phyloP scores from a whole-genome alignment of 2,329 filamentous ascomycete genomes.

The Venturia oleaginea region DNA sequence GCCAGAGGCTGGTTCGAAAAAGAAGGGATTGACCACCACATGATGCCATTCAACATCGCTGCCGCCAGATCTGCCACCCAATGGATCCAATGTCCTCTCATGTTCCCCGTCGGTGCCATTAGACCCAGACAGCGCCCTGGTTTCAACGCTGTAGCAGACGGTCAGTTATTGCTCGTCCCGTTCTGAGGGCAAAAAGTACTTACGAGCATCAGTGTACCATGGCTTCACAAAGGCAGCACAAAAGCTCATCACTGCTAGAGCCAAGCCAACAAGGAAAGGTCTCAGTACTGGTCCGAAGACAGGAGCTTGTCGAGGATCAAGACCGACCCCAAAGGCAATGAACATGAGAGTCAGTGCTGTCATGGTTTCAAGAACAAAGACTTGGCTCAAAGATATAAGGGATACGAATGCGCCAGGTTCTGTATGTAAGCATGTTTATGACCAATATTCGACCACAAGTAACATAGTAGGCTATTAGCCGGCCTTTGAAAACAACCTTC shows the following conservation, averaged over 20 bases:
- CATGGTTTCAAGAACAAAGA: slow-evolving; percentile 14
- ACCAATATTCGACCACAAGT: too few relatives aligned
- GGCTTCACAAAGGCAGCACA: too few relatives aligned
- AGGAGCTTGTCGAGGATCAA: slow-evolving; percentile 13
- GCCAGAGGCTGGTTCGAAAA: background rate
- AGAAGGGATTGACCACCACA: background rate
- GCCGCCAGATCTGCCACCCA: background rate
- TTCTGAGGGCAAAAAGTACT: too few relatives aligned
- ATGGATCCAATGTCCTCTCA: background rate
- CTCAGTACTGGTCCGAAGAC: slow-evolving; percentile 10
- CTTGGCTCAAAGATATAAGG: background rate
- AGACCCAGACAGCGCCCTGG: background rate
- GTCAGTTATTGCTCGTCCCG: too few relatives aligned
- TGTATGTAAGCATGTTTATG: too few relatives aligned
- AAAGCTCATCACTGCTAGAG: too few relatives aligned
- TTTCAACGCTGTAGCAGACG: too few relatives aligned
- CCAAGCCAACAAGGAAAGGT: slow-evolving; percentile 12
- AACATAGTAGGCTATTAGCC: too few relatives aligned
- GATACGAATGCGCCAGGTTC: too few relatives aligned
- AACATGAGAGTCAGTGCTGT: slow-evolving; percentile 10
- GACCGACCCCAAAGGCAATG: slow-evolving; percentile 15
- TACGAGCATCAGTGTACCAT: too few relatives aligned
- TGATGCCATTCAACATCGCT: background rate
- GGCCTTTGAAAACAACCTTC: too few relatives aligned
- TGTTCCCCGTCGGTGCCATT: background rate